A percentile compares a stretch with the other conserved stretches of the same genome.
These are phyloP conservation scores for Apiotrichum gamsii DNA, from an alignment of 1,284 basidiomycete species.

Conservation along the genomic window DNA sequence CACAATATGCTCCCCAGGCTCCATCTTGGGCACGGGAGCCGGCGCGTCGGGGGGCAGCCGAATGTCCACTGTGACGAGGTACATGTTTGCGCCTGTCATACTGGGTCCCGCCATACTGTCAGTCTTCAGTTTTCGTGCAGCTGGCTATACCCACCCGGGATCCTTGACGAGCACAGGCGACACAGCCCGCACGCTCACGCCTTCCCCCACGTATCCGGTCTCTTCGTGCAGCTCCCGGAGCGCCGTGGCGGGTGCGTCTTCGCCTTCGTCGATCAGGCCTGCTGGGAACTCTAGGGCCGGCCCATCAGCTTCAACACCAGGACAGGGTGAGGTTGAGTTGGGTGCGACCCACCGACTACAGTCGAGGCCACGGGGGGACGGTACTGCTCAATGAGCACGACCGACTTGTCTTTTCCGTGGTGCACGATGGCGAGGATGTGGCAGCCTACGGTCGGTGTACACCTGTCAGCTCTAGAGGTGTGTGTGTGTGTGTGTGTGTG, in stretches of 20 bases:
- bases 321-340: neutral
- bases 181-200: conserved; percentile 54
- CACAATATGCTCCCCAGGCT: conserved; percentile 70
- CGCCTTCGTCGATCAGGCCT: conserved; percentile 73
- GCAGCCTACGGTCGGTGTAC: conserved; percentile 64
- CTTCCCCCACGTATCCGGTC: conserved; percentile 61
- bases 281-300: conserved; percentile 75
- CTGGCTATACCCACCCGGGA: conserved; percentile 55
- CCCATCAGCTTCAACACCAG: too few relatives aligned
- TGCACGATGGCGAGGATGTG: conserved; percentile 73
- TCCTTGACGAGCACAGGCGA: conserved; percentile 62
- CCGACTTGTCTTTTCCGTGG: conserved; percentile 59
- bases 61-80: conserved; percentile 49
- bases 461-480: too few relatives aligned
- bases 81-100: conserved; percentile 51
- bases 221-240: conserved; percentile 84
- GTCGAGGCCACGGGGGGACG: conserved; percentile 69
- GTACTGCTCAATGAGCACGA: conserved; percentile 81
- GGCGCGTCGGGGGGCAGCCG: conserved; percentile 44
- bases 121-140: neutral
- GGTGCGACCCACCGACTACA: conserved; percentile 58
- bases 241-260: conserved; percentile 65
- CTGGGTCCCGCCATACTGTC: conserved; percentile 26
- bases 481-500: too few relatives aligned
- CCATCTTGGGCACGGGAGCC: conserved; percentile 43